phyloP scores from a whole-genome alignment of 306 rosid genomes.

The Castanea mollissima region DNA sequence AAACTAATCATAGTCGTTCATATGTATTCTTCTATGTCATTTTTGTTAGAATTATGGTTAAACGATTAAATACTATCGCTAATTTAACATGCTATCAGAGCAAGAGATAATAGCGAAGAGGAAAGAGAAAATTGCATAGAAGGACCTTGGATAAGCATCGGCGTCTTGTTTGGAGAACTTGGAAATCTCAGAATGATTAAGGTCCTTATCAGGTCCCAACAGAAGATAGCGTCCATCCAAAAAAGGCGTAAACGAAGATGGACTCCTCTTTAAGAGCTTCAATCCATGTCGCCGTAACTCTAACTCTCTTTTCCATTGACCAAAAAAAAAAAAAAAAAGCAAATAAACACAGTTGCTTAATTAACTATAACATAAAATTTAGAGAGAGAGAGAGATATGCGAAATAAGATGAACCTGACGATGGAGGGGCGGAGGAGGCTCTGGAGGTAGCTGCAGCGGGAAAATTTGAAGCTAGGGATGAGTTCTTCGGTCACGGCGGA shows the following conservation, averaged over 20 bases:
- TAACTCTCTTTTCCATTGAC: slow-evolving; percentile 47
- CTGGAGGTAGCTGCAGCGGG: slow-evolving; percentile 89
- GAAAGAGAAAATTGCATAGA: not conserved
- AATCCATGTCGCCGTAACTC: slow-evolving; percentile 78
- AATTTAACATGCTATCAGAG: too few species aligned
- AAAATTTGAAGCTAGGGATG: slow-evolving; percentile 83
- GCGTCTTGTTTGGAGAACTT: slow-evolving; percentile 81
- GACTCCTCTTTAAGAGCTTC: slow-evolving; percentile 77
- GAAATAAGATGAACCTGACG: slow-evolving; percentile 35
- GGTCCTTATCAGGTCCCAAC: slow-evolving; percentile 61
- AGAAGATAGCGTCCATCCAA: slow-evolving; percentile 88
- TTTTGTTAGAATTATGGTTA: too few species aligned
- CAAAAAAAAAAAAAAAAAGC: not conserved
- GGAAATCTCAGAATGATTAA: slow-evolving; percentile 74
- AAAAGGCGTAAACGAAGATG: slow-evolving; percentile 91
- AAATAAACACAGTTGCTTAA: not conserved
- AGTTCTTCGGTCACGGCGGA: slow-evolving; percentile 88
- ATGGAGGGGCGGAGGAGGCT: slow-evolving; percentile 87
- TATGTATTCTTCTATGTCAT: too few species aligned
- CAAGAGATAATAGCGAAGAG: not conserved
- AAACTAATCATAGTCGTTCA: too few species aligned
- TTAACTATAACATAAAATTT: not conserved
- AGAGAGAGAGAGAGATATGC: not conserved
- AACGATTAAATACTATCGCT: too few species aligned
- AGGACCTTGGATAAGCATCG: slow-evolving; percentile 72